Base-by-base conservation (phyloP, 306 rosid species). In the Dryas drummondii region DNA sequence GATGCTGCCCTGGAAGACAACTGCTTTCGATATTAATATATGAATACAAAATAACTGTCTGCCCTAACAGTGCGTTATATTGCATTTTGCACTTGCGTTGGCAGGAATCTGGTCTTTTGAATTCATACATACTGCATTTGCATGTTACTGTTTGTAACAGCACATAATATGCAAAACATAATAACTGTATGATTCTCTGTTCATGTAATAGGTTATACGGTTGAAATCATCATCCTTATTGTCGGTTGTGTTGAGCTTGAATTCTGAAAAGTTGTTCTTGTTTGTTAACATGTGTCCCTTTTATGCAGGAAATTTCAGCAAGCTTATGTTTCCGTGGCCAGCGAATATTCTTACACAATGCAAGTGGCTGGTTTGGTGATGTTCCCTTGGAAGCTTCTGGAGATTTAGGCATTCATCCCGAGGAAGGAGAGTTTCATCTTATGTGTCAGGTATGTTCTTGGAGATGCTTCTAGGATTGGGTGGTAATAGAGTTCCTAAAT, bases 331-430 rank as follows among this genome's bases (percentile, higher is more conserved):
- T 91, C 54, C 98, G 97, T 70, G 96, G 96, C 77, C 98, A 94
- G 85, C 87, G 89, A 80, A 85, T 94, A 86, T 91, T 90, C 80
- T 76, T 94, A 76, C 97, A 94, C 79, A 91, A 91, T 82, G 89
- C 93, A 77, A 86, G 86, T 82, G 98, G 98, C 78, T 90, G 89
- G 90, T 94, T 91, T 84, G 98, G 98, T 66, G 84, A 86, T 73
- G 85, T 89, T 82, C 97, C 98, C 78, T 65, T 94, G 51, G 98
- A 94, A 86, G 96, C 92, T 64, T 91, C 98, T 65, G 98, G 98
- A 74, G 97, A 94, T 83, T 94, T 90, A 78, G 98, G 98, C 68
- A 91, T 94, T 80, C 79, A 94, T 83, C 98, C 98, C 0, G 98
- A 90, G 67, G 93, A 94, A 80, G 98, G 98, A 76, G 96, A 94